A percentile compares a stretch with the other conserved stretches of the same genome.
Conservation (phyloP, 176 grass and related monocot genomes). For the Triticum timopheevii region DNA sequence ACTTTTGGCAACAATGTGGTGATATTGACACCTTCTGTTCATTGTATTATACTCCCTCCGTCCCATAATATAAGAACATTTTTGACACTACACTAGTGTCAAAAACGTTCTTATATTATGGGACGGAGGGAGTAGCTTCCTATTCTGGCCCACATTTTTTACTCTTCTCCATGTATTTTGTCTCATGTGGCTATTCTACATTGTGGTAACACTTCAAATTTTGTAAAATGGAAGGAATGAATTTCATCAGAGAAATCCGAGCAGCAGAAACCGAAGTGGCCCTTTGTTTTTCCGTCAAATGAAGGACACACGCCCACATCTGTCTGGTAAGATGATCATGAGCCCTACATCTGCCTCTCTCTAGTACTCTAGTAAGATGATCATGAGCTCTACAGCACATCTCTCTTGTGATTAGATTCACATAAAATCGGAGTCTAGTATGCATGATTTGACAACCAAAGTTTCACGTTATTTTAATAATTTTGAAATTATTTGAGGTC, state of each 20-base stretch:
- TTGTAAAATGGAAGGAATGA: slow-evolving; percentile 49
- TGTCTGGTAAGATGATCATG: slow-evolving; percentile 54
- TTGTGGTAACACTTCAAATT: slow-evolving; percentile 21
- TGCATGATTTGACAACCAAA: slow-evolving; percentile 10
- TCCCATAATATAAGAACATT: no score
- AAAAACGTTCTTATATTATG: no score
- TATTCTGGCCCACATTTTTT: not conserved
- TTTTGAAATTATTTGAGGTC: not conserved
- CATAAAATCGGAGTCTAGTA: not conserved
- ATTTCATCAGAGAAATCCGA: slow-evolving; percentile 49
- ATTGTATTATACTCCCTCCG: not conserved
- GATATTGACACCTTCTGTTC: not conserved
- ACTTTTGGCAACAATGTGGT: slow-evolving; percentile 5
- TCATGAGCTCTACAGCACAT: not conserved
- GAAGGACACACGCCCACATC: slow-evolving; percentile 52
- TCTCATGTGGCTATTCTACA: slow-evolving; percentile 33
- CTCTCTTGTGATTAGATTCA: not conserved
- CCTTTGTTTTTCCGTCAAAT: slow-evolving; percentile 57
- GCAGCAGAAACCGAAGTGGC: slow-evolving; percentile 74
- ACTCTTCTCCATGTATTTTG: not conserved
- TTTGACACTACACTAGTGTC: no score
- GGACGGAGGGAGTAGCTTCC: not conserved
- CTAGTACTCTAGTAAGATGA: slow-evolving; percentile 48
- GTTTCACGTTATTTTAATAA: not conserved
- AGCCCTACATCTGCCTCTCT: not conserved